A percentile compares a stretch with the other conserved stretches of the same genome.
Evolutionary conservation across 805 yeast species (phyloP).

Genomic region (Sungouiella thailandica): DNA sequence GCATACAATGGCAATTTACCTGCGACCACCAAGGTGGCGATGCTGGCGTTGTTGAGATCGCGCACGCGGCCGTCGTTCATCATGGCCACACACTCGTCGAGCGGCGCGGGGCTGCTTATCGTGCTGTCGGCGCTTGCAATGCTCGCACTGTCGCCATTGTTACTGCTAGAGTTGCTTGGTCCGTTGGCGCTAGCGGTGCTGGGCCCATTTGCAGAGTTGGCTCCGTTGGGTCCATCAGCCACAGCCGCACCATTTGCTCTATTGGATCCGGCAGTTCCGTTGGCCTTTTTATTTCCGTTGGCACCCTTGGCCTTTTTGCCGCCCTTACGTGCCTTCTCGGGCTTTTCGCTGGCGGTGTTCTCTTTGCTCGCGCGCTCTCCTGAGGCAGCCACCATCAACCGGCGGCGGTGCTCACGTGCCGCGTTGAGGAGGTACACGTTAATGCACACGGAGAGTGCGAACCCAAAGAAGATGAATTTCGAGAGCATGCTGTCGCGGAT

Average conservation of each 20-base stretch:
- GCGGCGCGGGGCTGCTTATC: conserved; percentile 28
- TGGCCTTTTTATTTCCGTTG: too few species aligned
- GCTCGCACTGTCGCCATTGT: conserved; percentile 12
- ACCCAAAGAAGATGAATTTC: conserved; percentile 66
- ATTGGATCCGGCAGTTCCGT: too few species aligned
- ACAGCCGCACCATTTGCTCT: too few species aligned
- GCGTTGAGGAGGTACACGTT: conserved; percentile 85
- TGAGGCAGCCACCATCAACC: too few species aligned
- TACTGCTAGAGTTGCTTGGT: conserved; percentile 3
- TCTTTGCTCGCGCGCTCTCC: too few species aligned
- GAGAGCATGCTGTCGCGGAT: conserved; percentile 78
- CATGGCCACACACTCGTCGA: conserved; percentile 59
- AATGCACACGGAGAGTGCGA: conserved; percentile 70
- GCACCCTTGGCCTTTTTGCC: conserved; percentile 19
- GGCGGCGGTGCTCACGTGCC: conserved; percentile 65
- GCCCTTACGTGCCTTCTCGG: conserved; percentile 8
- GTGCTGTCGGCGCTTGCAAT: conserved; percentile 21
- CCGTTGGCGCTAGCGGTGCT: too few species aligned
- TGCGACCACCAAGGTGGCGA: conserved; percentile 59
- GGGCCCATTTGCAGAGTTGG: too few species aligned
- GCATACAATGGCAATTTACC: conserved; percentile 92
- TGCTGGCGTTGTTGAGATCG: conserved; percentile 65
- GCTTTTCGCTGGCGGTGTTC: conserved; percentile 36
- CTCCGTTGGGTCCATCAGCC: too few species aligned
- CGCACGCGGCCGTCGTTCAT: conserved; percentile 70